A percentile compares a stretch with the other conserved stretches of the same genome.
These are phyloP conservation scores for Fusarium concolor DNA, from an alignment of 2,329 filamentous ascomycete genomes.

Conservation along the genomic window DNA sequence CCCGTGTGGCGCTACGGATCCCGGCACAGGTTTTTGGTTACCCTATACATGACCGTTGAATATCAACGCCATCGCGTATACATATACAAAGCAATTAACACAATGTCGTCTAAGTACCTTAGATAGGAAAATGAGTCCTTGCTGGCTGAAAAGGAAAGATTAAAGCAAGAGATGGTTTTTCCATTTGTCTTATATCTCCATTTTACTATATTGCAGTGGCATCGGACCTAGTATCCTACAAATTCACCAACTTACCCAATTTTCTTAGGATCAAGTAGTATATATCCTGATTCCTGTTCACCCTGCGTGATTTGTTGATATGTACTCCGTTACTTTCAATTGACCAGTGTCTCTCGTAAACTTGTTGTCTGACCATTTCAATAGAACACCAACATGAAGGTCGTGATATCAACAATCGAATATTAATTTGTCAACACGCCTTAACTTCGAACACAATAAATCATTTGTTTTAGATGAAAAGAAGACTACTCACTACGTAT, in stretches of 20 bases:
- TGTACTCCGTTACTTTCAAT: neutral
- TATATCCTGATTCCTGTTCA: no score
- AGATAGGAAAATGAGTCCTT: no score
- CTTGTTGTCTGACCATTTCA: neutral
- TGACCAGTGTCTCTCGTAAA: neutral
- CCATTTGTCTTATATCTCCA: no score
- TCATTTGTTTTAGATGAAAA: neutral
- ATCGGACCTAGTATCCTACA: no score
- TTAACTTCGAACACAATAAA: neutral
- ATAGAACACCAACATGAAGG: no score
- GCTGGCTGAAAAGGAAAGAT: no score
- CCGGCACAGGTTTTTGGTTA: neutral
- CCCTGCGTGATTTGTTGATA: neutral
- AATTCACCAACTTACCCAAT: no score
- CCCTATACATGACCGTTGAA: neutral
- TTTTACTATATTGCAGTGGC: no score
- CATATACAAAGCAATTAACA: no score
- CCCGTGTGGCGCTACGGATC: constrained; percentile 1
- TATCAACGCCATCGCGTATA: neutral
- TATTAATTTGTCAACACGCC: neutral
- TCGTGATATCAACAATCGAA: neutral
- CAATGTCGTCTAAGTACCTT: no score
- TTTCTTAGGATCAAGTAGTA: no score
- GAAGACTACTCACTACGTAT: neutral
- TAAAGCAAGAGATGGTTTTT: no score